Conservation (phyloP, 2,329 filamentous ascomycete species). For the Triangularia setosa region DNA sequence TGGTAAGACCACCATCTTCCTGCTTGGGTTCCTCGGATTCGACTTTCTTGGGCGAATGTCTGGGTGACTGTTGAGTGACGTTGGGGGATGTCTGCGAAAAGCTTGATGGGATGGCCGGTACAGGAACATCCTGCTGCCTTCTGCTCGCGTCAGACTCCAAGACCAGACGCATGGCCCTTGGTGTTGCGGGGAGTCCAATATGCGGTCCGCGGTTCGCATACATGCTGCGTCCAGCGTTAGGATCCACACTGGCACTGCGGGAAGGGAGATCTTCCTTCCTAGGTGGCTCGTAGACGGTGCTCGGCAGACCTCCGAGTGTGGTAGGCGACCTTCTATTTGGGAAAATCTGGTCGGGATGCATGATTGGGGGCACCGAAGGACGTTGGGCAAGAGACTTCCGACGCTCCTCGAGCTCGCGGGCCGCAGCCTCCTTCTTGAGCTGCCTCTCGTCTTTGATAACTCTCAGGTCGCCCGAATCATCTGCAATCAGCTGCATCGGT, state of each 20-base stretch:
- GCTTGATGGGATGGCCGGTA: constrained; percentile 49
- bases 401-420: constrained; percentile 82
- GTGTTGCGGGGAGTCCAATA: constrained; percentile 83
- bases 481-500: constrained; percentile 39
- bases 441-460: constrained; percentile 58
- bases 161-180: constrained; percentile 82
- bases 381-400: constrained; percentile 78
- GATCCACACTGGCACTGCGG: constrained; percentile 64
- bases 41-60: constrained; percentile 30
- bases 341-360: constrained; percentile 61
- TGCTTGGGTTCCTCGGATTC: constrained; percentile 24
- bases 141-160: constrained; percentile 55
- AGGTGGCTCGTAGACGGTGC: constrained; percentile 38
- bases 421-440: constrained; percentile 68
- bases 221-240: constrained; percentile 47
- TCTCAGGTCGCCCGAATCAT: constrained; percentile 52
- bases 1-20: constrained; percentile 27
- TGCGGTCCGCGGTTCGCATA: constrained; percentile 46
- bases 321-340: constrained; percentile 28
- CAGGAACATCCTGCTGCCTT: constrained; percentile 44
- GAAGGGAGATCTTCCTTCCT: constrained; percentile 43
- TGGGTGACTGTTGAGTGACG: constrained; percentile 29
- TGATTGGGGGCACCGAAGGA: constrained; percentile 74
- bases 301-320: constrained; percentile 40
- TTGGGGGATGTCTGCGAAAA: constrained; percentile 42